Conservation (phyloP, 1,284 basidiomycete genomes). For the Boletus semigastroideus region DNA sequence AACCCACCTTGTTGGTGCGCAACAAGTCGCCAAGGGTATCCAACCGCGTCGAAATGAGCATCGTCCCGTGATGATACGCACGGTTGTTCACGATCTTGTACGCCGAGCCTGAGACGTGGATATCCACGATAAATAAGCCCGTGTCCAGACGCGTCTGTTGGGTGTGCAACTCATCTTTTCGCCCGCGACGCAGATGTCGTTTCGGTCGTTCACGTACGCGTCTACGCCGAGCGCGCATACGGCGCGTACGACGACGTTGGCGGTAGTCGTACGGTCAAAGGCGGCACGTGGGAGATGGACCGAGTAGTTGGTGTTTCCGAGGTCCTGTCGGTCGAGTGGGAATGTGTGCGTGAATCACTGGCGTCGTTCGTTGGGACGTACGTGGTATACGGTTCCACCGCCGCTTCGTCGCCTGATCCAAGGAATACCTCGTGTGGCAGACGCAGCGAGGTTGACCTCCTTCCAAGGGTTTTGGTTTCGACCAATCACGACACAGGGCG, state of each 20-base stretch:
- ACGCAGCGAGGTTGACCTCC: slow-evolving; percentile 77
- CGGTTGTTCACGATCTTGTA: slow-evolving; percentile 93
- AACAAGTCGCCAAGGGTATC: slow-evolving; percentile 73
- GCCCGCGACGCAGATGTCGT: slow-evolving; percentile 82
- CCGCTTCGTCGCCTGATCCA: slow-evolving; percentile 89
- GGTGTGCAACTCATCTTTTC: slow-evolving; percentile 74
- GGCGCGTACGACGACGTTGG: slow-evolving; percentile 76
- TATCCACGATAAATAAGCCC: slow-evolving; percentile 5
- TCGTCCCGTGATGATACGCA: slow-evolving; percentile 99
- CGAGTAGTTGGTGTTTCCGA: slow-evolving; percentile 97
- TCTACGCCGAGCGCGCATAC: slow-evolving; percentile 73
- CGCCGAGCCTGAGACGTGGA: slow-evolving; percentile 93
- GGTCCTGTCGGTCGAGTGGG: slow-evolving; percentile 59
- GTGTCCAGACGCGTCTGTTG: neutral
- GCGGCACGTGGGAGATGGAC: slow-evolving; percentile 82
- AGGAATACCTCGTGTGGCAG: slow-evolving; percentile 59
- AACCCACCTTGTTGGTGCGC: slow-evolving; percentile 64
- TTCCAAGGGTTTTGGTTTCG: slow-evolving; percentile 99
- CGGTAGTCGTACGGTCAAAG: slow-evolving; percentile 83
- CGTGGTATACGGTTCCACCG: slow-evolving; percentile 98
- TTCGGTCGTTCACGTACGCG: slow-evolving; percentile 84
- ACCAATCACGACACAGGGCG: slow-evolving; percentile 91
- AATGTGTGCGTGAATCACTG: neutral
- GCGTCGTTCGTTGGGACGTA: slow-evolving; percentile 40
- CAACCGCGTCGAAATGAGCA: slow-evolving; percentile 88